Evolutionary conservation across 768 basidiomycete genomes (phyloP), one percentile per base, ranked within the genome.

Genomic region (Paxillus involutus): DNA sequence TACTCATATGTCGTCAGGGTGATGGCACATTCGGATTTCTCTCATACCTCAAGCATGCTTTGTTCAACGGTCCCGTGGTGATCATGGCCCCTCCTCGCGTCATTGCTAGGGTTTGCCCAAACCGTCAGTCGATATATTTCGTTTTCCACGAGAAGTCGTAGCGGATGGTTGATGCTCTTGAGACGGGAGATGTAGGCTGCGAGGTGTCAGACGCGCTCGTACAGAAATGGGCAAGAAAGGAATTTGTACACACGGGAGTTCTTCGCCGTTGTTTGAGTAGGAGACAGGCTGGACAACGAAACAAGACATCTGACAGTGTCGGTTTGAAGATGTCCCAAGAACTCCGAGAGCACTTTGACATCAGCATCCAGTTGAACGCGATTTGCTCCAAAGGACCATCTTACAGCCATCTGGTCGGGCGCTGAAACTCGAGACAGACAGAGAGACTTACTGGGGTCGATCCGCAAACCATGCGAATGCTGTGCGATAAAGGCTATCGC

Each of bases 321-420:
- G 0, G 80, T 77, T 62, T 89, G 86, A 30, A 98, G 72, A 59
- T 87, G 86, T 0, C 81, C 81, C 26, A 91, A 67, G 63, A 99
- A 91, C 63, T 98, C 94, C 16, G 85, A 84, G 7, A 98, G 73
- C 1, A 96, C 78, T 68, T 88, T 92, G 62, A 94, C 82, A 66
- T 98, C 96, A 1, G 90, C 85, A 58, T 89, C 86, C 17, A 98
- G 76, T 71, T 98, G 94, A 6, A 93, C 84, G 3, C 93, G 86
- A 69, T 92, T 92, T 24, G 91, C 89, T n/a, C 96, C 97, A 67
- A 86, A 97, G 4, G 95, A 88, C 95, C 96, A 98, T 62, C 95
- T 98, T 62, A 1, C 14, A 12, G 39, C 21, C 49, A 35, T 17
- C 33, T 26, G n/a, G 24, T 49, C 29, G 58, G 39, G 42, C 47